Evolutionary conservation across 495 filamentous ascomycete species (phyloP).

Genomic region (Neurospora discreta): DNA sequence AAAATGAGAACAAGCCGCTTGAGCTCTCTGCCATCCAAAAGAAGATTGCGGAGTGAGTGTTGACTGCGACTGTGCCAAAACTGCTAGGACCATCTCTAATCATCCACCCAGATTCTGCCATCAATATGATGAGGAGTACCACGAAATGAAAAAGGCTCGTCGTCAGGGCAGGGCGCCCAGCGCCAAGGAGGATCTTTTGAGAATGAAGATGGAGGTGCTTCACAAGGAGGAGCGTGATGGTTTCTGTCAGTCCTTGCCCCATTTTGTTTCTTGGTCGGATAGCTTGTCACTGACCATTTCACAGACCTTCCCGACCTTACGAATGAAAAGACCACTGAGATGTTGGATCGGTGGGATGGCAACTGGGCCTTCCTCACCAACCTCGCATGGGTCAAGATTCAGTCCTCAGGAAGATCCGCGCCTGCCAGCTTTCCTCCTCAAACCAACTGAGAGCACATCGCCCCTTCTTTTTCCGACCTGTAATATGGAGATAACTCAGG

Average conservation of each 20-base stretch:
- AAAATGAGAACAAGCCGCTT: constrained; percentile 44
- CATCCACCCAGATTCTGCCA: constrained; percentile 51
- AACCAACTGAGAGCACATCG: constrained; percentile 8
- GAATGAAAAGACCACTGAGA: constrained; percentile 29
- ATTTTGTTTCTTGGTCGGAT: not conserved
- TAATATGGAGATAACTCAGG: not conserved
- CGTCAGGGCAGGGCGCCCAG: constrained; percentile 73
- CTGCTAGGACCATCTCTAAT: not conserved
- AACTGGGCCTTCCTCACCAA: constrained; percentile 43
- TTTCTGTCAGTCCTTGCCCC: constrained; percentile 44
- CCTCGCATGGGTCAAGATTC: constrained; percentile 49
- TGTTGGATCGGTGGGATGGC: constrained; percentile 40
- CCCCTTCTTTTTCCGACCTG: not conserved
- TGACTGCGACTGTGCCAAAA: not conserved
- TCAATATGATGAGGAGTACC: constrained; percentile 66
- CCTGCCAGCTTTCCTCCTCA: constrained; percentile 56
- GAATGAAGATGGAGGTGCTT: constrained; percentile 56
- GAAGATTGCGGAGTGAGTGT: constrained; percentile 49
- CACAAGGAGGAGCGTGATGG: constrained; percentile 74
- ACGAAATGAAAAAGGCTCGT: constrained; percentile 59
- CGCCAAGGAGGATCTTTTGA: constrained; percentile 63
- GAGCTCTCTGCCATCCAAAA: constrained; percentile 45
- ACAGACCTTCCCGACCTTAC: constrained; percentile 43
- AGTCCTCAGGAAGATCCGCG: constrained; percentile 43
- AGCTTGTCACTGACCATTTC: constrained; percentile 2